Evolutionary conservation across 1,139 yeast species (phyloP).

Genomic region (Pneumocystis canis): DNA sequence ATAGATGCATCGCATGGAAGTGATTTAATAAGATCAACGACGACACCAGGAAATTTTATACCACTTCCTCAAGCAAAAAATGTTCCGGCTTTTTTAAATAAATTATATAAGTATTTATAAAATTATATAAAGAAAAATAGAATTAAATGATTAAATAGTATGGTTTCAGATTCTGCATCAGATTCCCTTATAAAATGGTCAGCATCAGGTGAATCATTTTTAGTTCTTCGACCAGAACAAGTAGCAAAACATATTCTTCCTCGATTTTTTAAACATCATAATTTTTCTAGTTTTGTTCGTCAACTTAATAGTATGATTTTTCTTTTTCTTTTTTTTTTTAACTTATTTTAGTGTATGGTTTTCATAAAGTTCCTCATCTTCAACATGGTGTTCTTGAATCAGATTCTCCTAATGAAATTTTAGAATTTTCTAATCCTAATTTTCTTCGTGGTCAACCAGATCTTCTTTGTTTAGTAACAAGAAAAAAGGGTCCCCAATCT

Average conservation of each 20-base stretch:
- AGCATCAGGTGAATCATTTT: constrained; percentile 64
- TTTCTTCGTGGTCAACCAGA: constrained; percentile 59
- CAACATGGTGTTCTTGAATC: constrained; percentile 11
- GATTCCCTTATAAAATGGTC: constrained; percentile 74
- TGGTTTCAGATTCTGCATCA: constrained; percentile 70
- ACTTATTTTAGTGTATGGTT: constrained; percentile 53
- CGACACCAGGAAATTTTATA: not conserved
- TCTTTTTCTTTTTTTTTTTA: not conserved
- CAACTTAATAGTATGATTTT: constrained; percentile 48
- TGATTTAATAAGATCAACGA: not conserved
- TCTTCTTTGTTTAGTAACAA: constrained; percentile 35
- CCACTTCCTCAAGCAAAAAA: constrained; percentile 3
- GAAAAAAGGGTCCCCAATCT: constrained; percentile 23
- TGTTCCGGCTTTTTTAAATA: constrained; percentile 9
- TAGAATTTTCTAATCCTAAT: constrained; percentile 23
- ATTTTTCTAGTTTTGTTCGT: constrained; percentile 87
- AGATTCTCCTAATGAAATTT: constrained; percentile 10
- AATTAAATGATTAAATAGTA: constrained; percentile 27
- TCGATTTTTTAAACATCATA: constrained; percentile 82
- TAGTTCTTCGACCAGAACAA: constrained; percentile 51
- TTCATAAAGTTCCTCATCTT: constrained; percentile 61
- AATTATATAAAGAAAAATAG: not conserved
- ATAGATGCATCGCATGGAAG: not conserved
- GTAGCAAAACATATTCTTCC: constrained; percentile 78
- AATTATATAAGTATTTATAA: not conserved